Conservation (phyloP, 2,329 filamentous ascomycete species). For the Myriosclerotinia curreyana region DNA sequence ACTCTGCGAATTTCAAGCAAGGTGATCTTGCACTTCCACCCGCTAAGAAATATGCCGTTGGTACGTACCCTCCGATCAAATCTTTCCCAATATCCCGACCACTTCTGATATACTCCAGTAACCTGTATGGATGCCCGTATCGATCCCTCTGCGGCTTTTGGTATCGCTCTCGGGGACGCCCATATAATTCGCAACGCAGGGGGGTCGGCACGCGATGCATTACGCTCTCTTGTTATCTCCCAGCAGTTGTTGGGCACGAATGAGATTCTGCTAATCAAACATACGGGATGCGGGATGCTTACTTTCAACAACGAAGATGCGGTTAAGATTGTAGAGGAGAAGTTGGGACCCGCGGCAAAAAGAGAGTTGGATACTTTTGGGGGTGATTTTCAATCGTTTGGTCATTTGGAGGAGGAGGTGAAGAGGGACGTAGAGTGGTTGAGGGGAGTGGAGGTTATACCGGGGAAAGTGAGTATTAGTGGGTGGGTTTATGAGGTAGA, state of each 20-base stretch:
- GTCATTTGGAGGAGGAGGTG: slow-evolving; percentile 61
- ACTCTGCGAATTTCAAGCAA: slow-evolving; percentile 59
- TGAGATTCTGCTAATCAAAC: slow-evolving; percentile 57
- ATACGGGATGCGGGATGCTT: slow-evolving; percentile 69
- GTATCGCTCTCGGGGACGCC: slow-evolving; percentile 70
- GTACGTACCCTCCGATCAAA: slow-evolving; percentile 43
- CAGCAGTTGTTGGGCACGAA: slow-evolving; percentile 74
- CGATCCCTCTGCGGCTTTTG: slow-evolving; percentile 65
- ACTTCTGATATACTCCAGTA: slow-evolving; percentile 43
- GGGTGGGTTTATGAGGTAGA: slow-evolving; percentile 79
- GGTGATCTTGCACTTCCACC: slow-evolving; percentile 66
- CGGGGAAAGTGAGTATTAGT: slow-evolving; percentile 58
- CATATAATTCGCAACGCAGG: slow-evolving; percentile 77
- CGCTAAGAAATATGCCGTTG: slow-evolving; percentile 63
- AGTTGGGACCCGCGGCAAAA: slow-evolving; percentile 48
- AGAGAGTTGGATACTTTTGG: slow-evolving; percentile 40
- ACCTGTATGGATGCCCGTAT: slow-evolving; percentile 82
- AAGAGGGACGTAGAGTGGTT: slow-evolving; percentile 63
- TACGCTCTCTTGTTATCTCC: slow-evolving; percentile 74
- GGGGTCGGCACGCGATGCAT: slow-evolving; percentile 62
- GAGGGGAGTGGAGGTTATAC: slow-evolving; percentile 56
- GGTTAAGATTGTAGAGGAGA: slow-evolving; percentile 53
- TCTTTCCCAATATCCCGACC: slow-evolving; percentile 3
- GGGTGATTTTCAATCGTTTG: slow-evolving; percentile 46
- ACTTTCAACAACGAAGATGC: slow-evolving; percentile 62